Evolutionary conservation across 306 rosid genomes (phyloP).

Genomic region (Canavalia gladiata): DNA sequence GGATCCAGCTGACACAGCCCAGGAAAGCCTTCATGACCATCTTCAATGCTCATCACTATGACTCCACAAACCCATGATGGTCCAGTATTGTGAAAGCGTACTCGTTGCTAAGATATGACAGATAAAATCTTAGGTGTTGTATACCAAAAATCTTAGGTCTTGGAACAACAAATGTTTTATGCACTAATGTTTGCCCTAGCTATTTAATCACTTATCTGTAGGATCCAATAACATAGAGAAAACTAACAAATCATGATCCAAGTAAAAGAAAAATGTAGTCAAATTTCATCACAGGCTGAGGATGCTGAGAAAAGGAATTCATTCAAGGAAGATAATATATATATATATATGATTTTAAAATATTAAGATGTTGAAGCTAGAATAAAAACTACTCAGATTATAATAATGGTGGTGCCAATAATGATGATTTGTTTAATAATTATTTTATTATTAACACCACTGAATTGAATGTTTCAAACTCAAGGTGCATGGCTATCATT

Average conservation of each 20-base stretch:
- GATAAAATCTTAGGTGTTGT: constrained; percentile 24
- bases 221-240: not conserved
- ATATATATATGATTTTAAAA: constrained; percentile 17
- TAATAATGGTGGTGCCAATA: not conserved
- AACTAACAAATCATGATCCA: constrained; percentile 35
- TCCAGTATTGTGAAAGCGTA: constrained; percentile 85
- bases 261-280: not conserved
- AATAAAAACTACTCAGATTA: not conserved
- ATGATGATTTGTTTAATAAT: not conserved
- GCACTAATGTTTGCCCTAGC: constrained; percentile 11
- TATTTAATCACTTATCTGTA: constrained; percentile 5
- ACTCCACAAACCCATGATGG: constrained; percentile 68
- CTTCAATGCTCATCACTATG: constrained; percentile 95
- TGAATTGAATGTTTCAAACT: no score
- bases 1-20: constrained; percentile 93
- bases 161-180: constrained; percentile 28
- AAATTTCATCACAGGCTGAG: constrained; percentile 7
- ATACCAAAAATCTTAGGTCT: constrained; percentile 3
- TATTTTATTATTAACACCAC: no score
- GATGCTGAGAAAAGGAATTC: constrained; percentile 12
- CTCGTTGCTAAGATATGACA: constrained; percentile 62
- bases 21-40: constrained; percentile 75
- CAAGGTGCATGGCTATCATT: no score
- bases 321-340: not conserved
- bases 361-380: constrained; percentile 11